A percentile compares a stretch with the other conserved stretches of the same genome.
Conservation (phyloP, 192 early-diverging fungal species). For the Phlyctochytrium bullatum region DNA sequence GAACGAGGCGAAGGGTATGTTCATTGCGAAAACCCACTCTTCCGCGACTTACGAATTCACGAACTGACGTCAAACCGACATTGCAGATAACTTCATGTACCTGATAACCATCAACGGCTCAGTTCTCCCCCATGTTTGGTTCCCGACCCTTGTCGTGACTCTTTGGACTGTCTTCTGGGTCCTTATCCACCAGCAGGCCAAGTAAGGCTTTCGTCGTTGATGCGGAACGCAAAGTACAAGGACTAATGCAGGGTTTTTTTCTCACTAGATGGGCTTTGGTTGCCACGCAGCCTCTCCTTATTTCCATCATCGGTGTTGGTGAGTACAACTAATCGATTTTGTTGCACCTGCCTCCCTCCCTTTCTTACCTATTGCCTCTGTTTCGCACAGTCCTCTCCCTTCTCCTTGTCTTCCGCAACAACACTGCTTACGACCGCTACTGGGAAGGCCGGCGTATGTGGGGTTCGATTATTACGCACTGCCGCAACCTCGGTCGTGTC, state of each 20-base stretch:
- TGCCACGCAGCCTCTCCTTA: constrained; percentile 32
- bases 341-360: not conserved
- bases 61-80: no score
- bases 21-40: no score
- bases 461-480: constrained; percentile 66
- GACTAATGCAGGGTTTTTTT: not conserved
- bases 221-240: not conserved
- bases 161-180: not conserved
- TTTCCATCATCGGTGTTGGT: constrained; percentile 39
- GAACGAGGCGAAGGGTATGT: no score
- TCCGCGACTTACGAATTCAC: no score
- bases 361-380: not conserved
- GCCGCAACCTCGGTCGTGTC: constrained; percentile 75
- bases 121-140: not conserved
- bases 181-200: not conserved
- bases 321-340: not conserved
- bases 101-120: no score
- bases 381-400: constrained; percentile 38
- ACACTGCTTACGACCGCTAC: constrained; percentile 66
- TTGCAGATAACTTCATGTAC: no score
- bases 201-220: not conserved
- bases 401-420: constrained; percentile 80
- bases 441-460: constrained; percentile 87
- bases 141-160: not conserved
- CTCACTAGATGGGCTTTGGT: constrained; percentile 4